Conservation (phyloP, 2,329 filamentous ascomycete genomes). For the Trichoderma asperellum region DNA sequence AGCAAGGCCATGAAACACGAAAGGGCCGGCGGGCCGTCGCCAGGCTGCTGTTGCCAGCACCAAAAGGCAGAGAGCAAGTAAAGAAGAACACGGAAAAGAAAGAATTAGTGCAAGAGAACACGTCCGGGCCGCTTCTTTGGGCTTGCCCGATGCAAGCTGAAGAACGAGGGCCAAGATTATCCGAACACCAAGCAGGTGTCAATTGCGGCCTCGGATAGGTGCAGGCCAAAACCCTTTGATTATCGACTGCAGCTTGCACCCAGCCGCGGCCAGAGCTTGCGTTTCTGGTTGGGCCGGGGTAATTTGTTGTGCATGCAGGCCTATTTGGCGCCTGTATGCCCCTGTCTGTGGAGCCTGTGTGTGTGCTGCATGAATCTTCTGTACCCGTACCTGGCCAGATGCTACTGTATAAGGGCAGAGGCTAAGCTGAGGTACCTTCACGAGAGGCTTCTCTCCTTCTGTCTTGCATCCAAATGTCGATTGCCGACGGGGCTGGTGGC, state of each 20-base stretch:
- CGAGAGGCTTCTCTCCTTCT: neutral
- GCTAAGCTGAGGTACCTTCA: conserved; percentile 7
- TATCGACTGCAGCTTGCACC: conserved; percentile 25
- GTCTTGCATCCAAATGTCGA: conserved; percentile 18
- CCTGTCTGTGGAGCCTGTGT: conserved; percentile 12
- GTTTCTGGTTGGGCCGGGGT: conserved; percentile 14
- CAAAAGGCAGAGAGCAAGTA: neutral
- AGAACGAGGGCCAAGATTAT: conserved; percentile 7
- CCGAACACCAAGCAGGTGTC: conserved; percentile 16
- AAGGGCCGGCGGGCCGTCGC: conserved; percentile 16
- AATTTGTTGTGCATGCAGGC: conserved; percentile 11
- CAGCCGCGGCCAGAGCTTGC: conserved; percentile 18
- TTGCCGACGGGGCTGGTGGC: conserved; percentile 22
- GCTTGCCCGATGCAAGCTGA: conserved; percentile 19
- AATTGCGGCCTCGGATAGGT: conserved; percentile 24
- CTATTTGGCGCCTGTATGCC: conserved; percentile 21
- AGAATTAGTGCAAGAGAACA: neutral
- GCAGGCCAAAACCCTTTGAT: conserved; percentile 1
- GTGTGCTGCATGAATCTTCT: conserved; percentile 19
- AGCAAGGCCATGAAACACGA: conserved; percentile 31
- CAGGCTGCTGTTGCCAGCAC: neutral
- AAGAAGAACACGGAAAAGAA: neutral
- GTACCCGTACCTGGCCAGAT: neutral
- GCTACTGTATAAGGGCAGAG: neutral
- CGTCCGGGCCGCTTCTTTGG: neutral